Base-by-base conservation (phyloP, 2,329 filamentous ascomycete species). In the Onygenales sp. region DNA sequence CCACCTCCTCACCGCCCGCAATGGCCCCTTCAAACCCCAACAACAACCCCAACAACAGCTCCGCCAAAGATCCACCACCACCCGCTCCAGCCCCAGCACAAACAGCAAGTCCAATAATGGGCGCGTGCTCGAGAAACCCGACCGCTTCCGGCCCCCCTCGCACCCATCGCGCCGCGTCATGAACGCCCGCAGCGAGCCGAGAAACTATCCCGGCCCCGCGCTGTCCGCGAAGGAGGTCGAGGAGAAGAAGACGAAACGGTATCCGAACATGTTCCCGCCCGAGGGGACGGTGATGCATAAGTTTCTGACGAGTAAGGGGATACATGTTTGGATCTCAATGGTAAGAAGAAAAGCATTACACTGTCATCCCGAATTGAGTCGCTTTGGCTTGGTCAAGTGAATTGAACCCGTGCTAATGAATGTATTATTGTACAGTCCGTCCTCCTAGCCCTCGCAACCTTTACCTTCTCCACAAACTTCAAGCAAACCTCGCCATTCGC, bases 71-170 rank as follows among this genome's bases (percentile, higher is more conserved):
- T 9, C 59, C 52, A 47, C 60, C 61, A 53, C 55, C 57, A 14
- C 47, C 61, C 36, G 57, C 61, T 7, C 55, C 59, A 17, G 51
- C 54, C 17, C 21, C 41, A 27, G 21, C 21, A 14, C 45, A 11
- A 21, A 55, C 49, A 39, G 32, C 47, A 5, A 33, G 17, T 7
- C 48, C 27, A 36, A 41, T 50, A 10, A 10, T 11, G 32, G 13
- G 21, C 54, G 84, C 57, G 80, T 89, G 5, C 84, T 98, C 59
- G 88, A 88, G 63, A 89, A 96, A 71, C 92, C 92, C 27, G 80
- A 87, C 64, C 87, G 85, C 68, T 97, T 95, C 78, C 88, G 88
- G 47, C 92, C 93, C 2, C 93, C 93, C 0, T 97, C 92, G 0
- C 93, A 97, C 69, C 85, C 87, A 10, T 76, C 86, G 21, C 78